Evolutionary conservation across 2,329 filamentous ascomycete genomes (phyloP).

Genomic region (Ophiostoma sp.): DNA sequence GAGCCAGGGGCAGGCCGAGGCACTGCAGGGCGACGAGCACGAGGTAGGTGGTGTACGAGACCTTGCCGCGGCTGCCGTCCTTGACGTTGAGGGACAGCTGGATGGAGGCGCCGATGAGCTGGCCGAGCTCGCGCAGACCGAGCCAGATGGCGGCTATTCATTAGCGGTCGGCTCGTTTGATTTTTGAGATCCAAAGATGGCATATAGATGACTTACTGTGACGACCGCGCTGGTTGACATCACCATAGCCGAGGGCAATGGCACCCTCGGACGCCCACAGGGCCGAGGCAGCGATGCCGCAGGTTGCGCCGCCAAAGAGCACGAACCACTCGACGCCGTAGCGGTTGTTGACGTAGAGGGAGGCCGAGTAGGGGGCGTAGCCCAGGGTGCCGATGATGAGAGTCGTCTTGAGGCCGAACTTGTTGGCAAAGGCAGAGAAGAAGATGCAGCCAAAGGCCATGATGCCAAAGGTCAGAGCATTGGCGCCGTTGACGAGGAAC

Average conservation of each 20-base stretch:
- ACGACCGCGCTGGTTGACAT: constrained; percentile 5
- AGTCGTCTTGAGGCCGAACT: constrained; percentile 5
- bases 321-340: constrained; percentile 15
- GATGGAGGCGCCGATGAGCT: constrained; percentile 14
- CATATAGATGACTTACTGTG: background rate
- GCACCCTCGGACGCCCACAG: constrained; percentile 11
- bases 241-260: constrained; percentile 11
- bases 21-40: constrained; percentile 13
- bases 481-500: constrained; percentile 11
- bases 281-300: constrained; percentile 1
- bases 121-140: constrained; percentile 14
- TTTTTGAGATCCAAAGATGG: no score
- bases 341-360: constrained; percentile 13
- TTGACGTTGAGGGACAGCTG: constrained; percentile 11
- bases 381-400: constrained; percentile 13
- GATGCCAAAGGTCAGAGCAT: constrained; percentile 11
- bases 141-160: constrained; percentile 10
- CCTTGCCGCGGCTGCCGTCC: constrained; percentile 9
- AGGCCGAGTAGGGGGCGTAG: constrained; percentile 4
- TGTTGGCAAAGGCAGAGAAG: constrained; percentile 14
- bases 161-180: no score
- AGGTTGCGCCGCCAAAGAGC: constrained; percentile 12
- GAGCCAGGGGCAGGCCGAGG: constrained; percentile 2
- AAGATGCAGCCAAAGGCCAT: constrained; percentile 14
- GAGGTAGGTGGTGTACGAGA: constrained; percentile 6